These are phyloP conservation scores for Wickerhamiella sorbophila DNA, from an alignment of 805 yeast species.

Conservation along the genomic window DNA sequence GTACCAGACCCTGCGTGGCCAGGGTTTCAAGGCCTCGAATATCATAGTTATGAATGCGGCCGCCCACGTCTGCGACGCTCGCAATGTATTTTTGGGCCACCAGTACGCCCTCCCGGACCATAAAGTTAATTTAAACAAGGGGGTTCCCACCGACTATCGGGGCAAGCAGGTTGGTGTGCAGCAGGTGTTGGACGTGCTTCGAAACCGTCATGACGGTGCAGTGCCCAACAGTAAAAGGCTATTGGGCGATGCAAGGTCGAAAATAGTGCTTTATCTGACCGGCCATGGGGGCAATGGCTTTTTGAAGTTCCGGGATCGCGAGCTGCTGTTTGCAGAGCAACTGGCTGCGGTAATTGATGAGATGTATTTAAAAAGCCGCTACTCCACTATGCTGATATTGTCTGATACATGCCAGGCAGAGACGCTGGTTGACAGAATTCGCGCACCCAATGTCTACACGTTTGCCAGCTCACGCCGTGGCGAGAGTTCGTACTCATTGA, in stretches of 20 bases:
- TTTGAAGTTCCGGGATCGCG: conserved; percentile 1
- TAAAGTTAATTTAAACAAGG: neutral
- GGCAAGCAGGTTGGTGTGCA: neutral
- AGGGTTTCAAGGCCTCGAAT: neutral
- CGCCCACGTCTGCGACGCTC: neutral
- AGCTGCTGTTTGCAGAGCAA: neutral
- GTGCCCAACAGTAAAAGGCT: neutral
- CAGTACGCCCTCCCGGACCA: neutral
- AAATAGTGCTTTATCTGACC: neutral
- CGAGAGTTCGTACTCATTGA: neutral
- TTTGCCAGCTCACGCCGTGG: neutral
- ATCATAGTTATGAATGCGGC: conserved; percentile 1
- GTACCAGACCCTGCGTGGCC: neutral
- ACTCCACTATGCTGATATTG: neutral
- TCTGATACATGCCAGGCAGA: conserved; percentile 2
- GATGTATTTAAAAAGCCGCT: neutral
- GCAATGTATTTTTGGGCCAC: neutral
- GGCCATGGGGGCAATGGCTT: neutral
- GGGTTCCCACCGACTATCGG: neutral
- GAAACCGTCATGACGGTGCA: neutral
- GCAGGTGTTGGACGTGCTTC: neutral
- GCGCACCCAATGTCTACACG: neutral
- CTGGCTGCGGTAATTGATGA: conserved; percentile 1
- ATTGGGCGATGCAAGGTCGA: neutral
- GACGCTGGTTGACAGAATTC: neutral